Percentiles rank a stretch among this genome's conserved stretches.
phyloP scores from a whole-genome alignment of 1,284 basidiomycete genomes.

The Austropuccinia psidii region DNA sequence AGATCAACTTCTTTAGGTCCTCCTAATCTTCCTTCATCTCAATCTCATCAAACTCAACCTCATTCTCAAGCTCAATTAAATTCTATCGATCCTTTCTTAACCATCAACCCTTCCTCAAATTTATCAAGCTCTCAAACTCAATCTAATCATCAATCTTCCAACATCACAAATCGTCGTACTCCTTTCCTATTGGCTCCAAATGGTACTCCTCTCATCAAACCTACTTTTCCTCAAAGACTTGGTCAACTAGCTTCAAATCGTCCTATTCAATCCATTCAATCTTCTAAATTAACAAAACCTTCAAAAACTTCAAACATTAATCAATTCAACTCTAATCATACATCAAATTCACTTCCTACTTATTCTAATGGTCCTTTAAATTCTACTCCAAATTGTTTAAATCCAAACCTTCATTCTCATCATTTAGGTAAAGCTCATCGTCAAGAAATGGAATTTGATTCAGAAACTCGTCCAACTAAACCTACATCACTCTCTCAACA shows the following conservation, averaged over 20 bases:
- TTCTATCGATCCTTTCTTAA: neutral
- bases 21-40: no score
- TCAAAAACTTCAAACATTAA: neutral
- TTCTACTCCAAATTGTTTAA: neutral
- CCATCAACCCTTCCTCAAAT: no score
- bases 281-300: neutral
- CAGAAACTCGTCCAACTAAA: neutral
- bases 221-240: conserved; percentile 7
- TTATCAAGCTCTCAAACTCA: neutral
- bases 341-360: neutral
- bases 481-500: neutral
- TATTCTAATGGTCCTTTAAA: neutral
- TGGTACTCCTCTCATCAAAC: conserved; percentile 17
- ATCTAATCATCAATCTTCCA: neutral
- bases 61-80: neutral
- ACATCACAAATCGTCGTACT: neutral
- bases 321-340: neutral
- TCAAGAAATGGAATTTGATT: neutral
- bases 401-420: no score
- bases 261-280: neutral
- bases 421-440: no score
- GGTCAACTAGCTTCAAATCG: no score
- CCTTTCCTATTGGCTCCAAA: conserved; percentile 7
- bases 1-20: neutral
- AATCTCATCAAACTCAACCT: neutral